Evolutionary conservation across 768 basidiomycete genomes (phyloP), one percentile per base, ranked within the genome.

Genomic region (Strobilomyces dryophilus): DNA sequence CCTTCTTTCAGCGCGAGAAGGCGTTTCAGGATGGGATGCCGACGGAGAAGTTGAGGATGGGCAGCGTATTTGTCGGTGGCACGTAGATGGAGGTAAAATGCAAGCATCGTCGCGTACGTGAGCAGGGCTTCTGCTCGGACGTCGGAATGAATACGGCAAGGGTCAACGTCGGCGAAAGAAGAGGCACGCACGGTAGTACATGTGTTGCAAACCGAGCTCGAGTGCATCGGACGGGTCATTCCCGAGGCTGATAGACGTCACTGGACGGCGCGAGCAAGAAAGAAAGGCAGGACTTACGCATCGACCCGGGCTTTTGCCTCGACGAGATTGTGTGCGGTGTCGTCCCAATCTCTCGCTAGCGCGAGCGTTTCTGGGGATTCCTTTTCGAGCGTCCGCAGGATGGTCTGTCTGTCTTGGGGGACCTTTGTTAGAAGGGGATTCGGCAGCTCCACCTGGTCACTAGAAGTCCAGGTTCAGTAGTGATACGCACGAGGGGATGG

Each of bases 21-120:
- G 10, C 93, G 87, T 29, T 75, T 71, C 53, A 92, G 76, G 60
- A 93, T 83, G 5, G 90, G 87, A 64, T 85, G 87, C 15, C 75
- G 70, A 64, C 79, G 82, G 51, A 92, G 78, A 36, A 80, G 78
- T 54, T 81, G 78, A 10, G 81, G 87, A 34, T 76, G 79, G 50
- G 76, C 75, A 8, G 79, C 75, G 65, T 84, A 83, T 70, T 87
- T 81, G 55, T 80, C 75, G 37, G 79, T 79, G 21, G 88, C 76
- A 17, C 89, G 83, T n/a, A 98, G 77, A 67, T 94, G 84, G 37
- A 98, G 74, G 72, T 95, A 98, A 73, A 94, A 98, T 1, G 94
- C 89, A 42, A 98, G 84, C 2, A 84, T 86, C 1, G 93, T 90
- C 18, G 90, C 79, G 65, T 98, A 98, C 9, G 94, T 92, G 35